Base-by-base conservation (phyloP, 2,329 filamentous ascomycete genomes). In the Huntiella abstrusa region DNA sequence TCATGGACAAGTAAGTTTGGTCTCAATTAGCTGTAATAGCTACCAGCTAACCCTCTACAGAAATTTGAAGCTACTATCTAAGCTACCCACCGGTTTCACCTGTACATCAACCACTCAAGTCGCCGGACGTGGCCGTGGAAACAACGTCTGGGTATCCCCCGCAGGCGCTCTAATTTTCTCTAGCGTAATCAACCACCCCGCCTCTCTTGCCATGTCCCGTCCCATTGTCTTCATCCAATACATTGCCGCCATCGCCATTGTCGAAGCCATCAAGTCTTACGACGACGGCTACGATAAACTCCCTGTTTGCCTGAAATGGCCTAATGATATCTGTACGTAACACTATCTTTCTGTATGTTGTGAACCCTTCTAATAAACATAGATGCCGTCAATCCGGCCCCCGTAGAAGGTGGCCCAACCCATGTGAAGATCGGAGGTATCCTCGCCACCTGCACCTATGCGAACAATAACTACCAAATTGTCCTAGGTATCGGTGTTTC, bases 211-310 rank as follows among this genome's bases (percentile, higher is more conserved):
- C 6, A 67, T 71, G 38, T 73, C 69, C 1, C 81, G 83, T 0
- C 87, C 91, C 0, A 79, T 96, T 7, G 79, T 95, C 1, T 96
- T 98, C 60, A 70, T 96, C 22, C 91, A 96, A 60, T 98, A 98
- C 58, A 71, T 98, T 11, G 78, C 85, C 0, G 87, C 86, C 1
- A 74, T 98, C 40, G 87, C 91, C 36, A 81, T 88, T 37, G 80
- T 92, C 2, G 74, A 83, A 51, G 88, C 84, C 0, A 78, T 96
- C 51, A 79, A 83, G 52, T 71, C 69, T 19, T 96, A 96, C 57
- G 85, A 80, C 42, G 62, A 62, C 2, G 83, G 79, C 5, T 96
- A 92, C 60, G 68, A 74, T 4, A 67, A 75, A 0, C 60, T 96
- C 4, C 83, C 83, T 1, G 70, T 98, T 36, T 86, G 83, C 58